phyloP scores from a whole-genome alignment of 352 stramenopile genomes.

The Phytophthora vignae region DNA sequence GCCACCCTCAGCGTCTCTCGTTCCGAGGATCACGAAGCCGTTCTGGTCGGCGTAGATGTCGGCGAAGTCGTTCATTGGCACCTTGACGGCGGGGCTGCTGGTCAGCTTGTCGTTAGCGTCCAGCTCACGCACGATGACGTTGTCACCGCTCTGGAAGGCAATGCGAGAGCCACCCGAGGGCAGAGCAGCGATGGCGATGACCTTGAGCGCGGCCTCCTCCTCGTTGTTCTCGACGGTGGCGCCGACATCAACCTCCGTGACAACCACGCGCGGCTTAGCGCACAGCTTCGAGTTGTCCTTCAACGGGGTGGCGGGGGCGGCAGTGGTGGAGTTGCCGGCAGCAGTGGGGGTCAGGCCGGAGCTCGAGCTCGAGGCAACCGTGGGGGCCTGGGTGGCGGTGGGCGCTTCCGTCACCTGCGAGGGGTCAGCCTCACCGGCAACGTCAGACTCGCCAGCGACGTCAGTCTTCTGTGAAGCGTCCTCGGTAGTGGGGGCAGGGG shows the following conservation, averaged over 20 bases:
- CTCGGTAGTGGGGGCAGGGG: not conserved
- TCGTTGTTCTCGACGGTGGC: constrained; percentile 43
- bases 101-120: constrained; percentile 50
- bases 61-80: constrained; percentile 51
- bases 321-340: constrained; percentile 11
- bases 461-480: not conserved
- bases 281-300: constrained; percentile 40
- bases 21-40: constrained; percentile 57
- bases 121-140: constrained; percentile 50
- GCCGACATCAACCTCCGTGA: constrained; percentile 52
- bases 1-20: constrained; percentile 52
- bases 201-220: constrained; percentile 54
- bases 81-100: constrained; percentile 37
- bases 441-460: not conserved
- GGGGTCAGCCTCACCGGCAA: not conserved
- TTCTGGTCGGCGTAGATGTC: constrained; percentile 59
- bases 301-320: constrained; percentile 11
- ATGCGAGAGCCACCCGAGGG: constrained; percentile 49
- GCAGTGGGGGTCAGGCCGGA: not conserved
- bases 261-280: constrained; percentile 40
- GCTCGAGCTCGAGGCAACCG: not conserved
- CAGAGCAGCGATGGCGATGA: constrained; percentile 53
- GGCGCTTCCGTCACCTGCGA: not conserved
- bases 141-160: constrained; percentile 55
- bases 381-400: not conserved